Evolutionary conservation across 148 eudicot genomes (phyloP), one percentile per base, ranked within the genome.

Genomic region (Rhododendron molle): DNA sequence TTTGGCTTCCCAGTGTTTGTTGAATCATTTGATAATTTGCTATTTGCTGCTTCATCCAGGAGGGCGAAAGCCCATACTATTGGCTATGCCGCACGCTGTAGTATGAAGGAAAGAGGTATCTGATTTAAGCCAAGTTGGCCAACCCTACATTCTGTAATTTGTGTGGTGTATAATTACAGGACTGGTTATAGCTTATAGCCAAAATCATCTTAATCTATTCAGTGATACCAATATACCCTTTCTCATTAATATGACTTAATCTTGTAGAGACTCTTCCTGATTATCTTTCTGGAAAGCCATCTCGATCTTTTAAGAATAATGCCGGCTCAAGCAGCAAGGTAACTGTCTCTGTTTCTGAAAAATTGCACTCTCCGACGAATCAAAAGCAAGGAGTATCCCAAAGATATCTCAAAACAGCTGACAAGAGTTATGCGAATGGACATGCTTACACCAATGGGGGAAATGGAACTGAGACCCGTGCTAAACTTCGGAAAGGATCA

Each of bases 51-150:
- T 87, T 88, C 44, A 8, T 88, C 43, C 86, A 96, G 99, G 99
- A 73, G 88, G 54, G 82, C 89, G 14, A 36, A 88, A 14, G 95
- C 98, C 85, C 98, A 97, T 86, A 89, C 88, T 85, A 94, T 97
- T 73, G 99, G 99, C 43, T 97, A 97, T 89, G 95, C 98, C 86
- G 93, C 93, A 76, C 88, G 95, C 20, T 89, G 92, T 23, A 83
- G 89, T 81, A 88, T 86, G 80, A 94, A 86, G 86, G 60, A 81
- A 26, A 83, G 86, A 90, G 95, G 95, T 93, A 92, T 77, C 44
- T 5, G 2, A 28, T 36, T 12, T 52, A 18, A 18, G 44, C 32
- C 32, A n/a, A 46, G 9, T 13, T 84, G 23, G 34, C 58, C 40
- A 32, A 71, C 76, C 38, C 13, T 14, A 14, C 10, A 78, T 46